phyloP scores from a whole-genome alignment of 2,329 filamentous ascomycete genomes.

The Apiospora kogelbergensis region DNA sequence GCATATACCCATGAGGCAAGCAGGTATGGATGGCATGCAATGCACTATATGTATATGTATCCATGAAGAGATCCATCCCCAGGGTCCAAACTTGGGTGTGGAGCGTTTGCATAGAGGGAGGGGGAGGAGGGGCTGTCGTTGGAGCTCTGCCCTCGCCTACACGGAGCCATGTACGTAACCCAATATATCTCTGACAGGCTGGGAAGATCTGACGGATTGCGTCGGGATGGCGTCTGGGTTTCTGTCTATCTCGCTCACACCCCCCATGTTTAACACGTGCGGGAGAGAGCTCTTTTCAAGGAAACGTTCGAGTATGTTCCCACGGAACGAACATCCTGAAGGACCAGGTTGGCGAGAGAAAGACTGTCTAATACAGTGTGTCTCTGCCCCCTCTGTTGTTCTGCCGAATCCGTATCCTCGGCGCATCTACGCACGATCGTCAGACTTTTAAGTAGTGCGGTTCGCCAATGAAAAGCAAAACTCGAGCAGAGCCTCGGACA shows the following conservation, averaged over 20 bases:
- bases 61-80: not conserved
- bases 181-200: conserved; percentile 2
- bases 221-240: not conserved
- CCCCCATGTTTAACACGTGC: not conserved
- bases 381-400: not conserved
- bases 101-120: not conserved
- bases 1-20: too few relatives aligned
- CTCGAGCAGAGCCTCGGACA: not conserved
- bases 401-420: not conserved
- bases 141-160: not conserved
- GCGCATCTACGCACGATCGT: not conserved
- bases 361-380: not conserved
- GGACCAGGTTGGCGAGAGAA: not conserved
- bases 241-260: not conserved
- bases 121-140: conserved; percentile 4
- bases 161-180: not conserved
- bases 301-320: not conserved
- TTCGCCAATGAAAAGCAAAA: not conserved
- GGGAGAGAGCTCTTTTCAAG: not conserved
- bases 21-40: too few relatives aligned
- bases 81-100: not conserved
- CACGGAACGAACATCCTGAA: not conserved
- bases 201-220: conserved; percentile 1
- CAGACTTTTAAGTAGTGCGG: not conserved
- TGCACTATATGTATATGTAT: not conserved